Evolutionary conservation across 1,139 yeast species (phyloP).

Genomic region (Sugiyamaella novakii): DNA sequence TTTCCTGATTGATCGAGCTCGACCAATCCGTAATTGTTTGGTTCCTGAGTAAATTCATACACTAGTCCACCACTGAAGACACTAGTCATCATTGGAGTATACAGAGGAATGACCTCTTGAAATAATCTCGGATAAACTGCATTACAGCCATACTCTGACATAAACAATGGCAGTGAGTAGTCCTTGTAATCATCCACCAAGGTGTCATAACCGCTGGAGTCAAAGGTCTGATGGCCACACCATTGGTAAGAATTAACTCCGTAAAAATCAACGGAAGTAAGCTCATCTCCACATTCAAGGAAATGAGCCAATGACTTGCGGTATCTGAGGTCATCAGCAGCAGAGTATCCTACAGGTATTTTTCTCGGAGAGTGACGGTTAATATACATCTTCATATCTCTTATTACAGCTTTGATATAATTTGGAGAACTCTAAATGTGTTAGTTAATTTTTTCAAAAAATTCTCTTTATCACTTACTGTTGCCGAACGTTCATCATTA

Average conservation of each 20-base stretch:
- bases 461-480: slow-evolving; percentile 13
- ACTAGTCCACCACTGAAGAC: slow-evolving; percentile 87
- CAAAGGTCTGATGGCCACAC: slow-evolving; percentile 75
- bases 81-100: slow-evolving; percentile 49
- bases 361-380: slow-evolving; percentile 57
- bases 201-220: slow-evolving; percentile 67
- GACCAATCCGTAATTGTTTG: slow-evolving; percentile 86
- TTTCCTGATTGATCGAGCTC: slow-evolving; percentile 59
- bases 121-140: slow-evolving; percentile 77
- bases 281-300: slow-evolving; percentile 70
- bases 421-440: slow-evolving; percentile 46
- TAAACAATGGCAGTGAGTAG: slow-evolving; percentile 75
- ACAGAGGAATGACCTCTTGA: slow-evolving; percentile 63
- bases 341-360: slow-evolving; percentile 93
- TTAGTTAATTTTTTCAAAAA: too few relatives aligned
- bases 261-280: slow-evolving; percentile 79
- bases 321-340: slow-evolving; percentile 85
- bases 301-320: slow-evolving; percentile 78
- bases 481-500: slow-evolving; percentile 67
- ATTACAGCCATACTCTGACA: slow-evolving; percentile 95
- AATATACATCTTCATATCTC: slow-evolving; percentile 79
- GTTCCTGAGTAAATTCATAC: slow-evolving; percentile 87
- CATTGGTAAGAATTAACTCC: slow-evolving; percentile 96
- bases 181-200: slow-evolving; percentile 61
- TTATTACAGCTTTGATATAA: slow-evolving; percentile 73